These are phyloP conservation scores for Cucurbita moschata DNA, from an alignment of 306 rosid species.

Conservation along the genomic window DNA sequence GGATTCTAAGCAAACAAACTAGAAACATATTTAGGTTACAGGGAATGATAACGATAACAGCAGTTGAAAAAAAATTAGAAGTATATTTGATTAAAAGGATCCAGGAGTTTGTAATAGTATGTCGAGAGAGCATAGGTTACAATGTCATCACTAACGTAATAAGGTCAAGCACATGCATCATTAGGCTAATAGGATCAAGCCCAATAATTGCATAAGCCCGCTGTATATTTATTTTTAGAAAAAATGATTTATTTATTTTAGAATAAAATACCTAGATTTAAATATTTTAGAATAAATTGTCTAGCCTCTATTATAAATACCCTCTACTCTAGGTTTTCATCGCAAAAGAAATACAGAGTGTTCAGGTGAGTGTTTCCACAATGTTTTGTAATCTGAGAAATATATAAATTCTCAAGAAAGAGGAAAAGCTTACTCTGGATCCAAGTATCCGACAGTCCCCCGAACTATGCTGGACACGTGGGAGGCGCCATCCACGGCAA, in stretches of 20 bases:
- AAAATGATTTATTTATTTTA: too few relatives aligned
- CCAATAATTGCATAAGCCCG: too few relatives aligned
- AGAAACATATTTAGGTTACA: not conserved
- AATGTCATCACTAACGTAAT: too few relatives aligned
- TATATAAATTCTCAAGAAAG: not conserved
- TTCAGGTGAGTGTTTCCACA: too few relatives aligned
- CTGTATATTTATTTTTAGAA: too few relatives aligned
- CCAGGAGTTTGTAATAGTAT: not conserved
- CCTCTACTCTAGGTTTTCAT: too few relatives aligned
- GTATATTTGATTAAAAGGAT: not conserved
- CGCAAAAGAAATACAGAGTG: too few relatives aligned
- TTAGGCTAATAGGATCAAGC: too few relatives aligned
- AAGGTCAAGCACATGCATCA: too few relatives aligned
- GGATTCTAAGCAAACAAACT: not conserved
- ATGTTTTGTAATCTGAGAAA: not conserved
- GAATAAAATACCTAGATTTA: too few relatives aligned
- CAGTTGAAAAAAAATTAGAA: not conserved
- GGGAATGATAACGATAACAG: not conserved
- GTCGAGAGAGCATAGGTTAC: not conserved
- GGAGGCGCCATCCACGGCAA: slow-evolving; percentile 86
- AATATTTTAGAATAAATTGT: too few relatives aligned
- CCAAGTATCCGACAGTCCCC: slow-evolving; percentile 91
- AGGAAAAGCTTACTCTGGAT: slow-evolving; percentile 73
- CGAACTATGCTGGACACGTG: slow-evolving; percentile 95
- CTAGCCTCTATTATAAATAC: too few relatives aligned